A percentile compares a stretch with the other conserved stretches of the same genome.
Evolutionary conservation across 2,329 filamentous ascomycete species (phyloP).

Genomic region (Colletotrichum higginsianum): DNA sequence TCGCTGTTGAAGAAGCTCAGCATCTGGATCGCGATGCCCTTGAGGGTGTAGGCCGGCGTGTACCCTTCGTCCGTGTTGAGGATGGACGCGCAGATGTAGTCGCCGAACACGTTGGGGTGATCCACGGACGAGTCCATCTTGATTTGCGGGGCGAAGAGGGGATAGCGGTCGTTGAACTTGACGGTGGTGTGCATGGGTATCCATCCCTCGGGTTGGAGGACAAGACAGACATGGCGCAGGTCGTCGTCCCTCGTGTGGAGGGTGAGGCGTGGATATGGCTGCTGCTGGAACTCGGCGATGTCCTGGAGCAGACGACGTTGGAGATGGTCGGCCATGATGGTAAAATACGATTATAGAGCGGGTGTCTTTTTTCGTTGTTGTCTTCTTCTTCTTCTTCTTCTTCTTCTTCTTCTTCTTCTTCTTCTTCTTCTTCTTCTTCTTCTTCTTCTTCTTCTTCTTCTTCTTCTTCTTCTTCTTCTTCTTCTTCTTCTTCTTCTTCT

Average conservation of each 20-base stretch:
- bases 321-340: constrained; percentile 18
- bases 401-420: background rate
- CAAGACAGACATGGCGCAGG: constrained; percentile 56
- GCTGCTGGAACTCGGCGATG: constrained; percentile 60
- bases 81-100: constrained; percentile 64
- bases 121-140: constrained; percentile 57
- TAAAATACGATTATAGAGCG: background rate
- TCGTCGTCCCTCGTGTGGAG: constrained; percentile 57
- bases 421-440: background rate
- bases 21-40: constrained; percentile 65
- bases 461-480: background rate
- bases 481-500: background rate
- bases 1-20: constrained; percentile 67
- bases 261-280: constrained; percentile 63
- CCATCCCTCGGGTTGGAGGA: constrained; percentile 58
- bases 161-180: constrained; percentile 54
- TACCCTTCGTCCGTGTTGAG: constrained; percentile 59
- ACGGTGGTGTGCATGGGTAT: constrained; percentile 60
- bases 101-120: constrained; percentile 62
- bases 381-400: background rate
- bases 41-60: constrained; percentile 66
- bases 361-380: background rate
- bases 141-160: constrained; percentile 56
- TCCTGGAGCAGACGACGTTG: constrained; percentile 56
- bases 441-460: background rate